A percentile compares a stretch with the other conserved stretches of the same genome.
phyloP scores from a whole-genome alignment of 768 basidiomycete species.

The Lactarius tabidus region DNA sequence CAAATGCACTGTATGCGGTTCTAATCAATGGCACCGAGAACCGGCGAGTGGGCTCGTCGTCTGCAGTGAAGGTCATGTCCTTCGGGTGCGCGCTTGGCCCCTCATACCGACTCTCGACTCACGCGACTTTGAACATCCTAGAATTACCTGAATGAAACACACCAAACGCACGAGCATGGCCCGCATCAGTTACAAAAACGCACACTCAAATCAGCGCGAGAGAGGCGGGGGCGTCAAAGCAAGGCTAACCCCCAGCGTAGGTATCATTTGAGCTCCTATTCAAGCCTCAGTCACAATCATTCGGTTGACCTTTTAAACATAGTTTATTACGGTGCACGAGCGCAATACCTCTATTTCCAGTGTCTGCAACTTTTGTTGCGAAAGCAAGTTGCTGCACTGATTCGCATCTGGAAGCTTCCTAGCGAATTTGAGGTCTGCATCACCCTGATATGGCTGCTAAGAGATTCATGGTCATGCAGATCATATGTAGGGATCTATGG shows the following conservation, averaged over 20 bases:
- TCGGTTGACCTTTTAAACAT: slow-evolving; percentile 1
- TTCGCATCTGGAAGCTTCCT: slow-evolving; percentile 64
- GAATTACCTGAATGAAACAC: slow-evolving; percentile 81
- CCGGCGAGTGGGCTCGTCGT: slow-evolving; percentile 73
- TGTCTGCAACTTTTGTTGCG: slow-evolving; percentile 79
- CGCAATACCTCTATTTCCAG: slow-evolving; percentile 76
- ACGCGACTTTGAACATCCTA: slow-evolving; percentile 30
- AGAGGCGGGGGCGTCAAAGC: slow-evolving; percentile 48
- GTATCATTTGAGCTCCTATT: slow-evolving; percentile 28
- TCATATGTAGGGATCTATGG: slow-evolving; percentile 79
- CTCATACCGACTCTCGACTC: background rate
- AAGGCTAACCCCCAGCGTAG: slow-evolving; percentile 59
- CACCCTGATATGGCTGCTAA: background rate
- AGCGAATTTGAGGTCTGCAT: slow-evolving; percentile 68
- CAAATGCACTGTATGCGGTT: slow-evolving; percentile 76
- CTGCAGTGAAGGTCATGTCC: slow-evolving; percentile 88
- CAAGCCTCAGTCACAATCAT: background rate
- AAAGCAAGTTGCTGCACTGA: slow-evolving; percentile 65
- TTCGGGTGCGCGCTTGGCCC: slow-evolving; percentile 52
- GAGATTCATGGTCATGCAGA: slow-evolving; percentile 37
- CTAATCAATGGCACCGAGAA: slow-evolving; percentile 85
- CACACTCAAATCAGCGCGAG: slow-evolving; percentile 52
- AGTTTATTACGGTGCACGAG: slow-evolving; percentile 85
- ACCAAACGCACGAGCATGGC: slow-evolving; percentile 60
- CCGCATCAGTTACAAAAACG: slow-evolving; percentile 64